These are phyloP conservation scores for Backusella mclennaniae DNA, from an alignment of 192 early-diverging fungal genomes.

Conservation along the genomic window DNA sequence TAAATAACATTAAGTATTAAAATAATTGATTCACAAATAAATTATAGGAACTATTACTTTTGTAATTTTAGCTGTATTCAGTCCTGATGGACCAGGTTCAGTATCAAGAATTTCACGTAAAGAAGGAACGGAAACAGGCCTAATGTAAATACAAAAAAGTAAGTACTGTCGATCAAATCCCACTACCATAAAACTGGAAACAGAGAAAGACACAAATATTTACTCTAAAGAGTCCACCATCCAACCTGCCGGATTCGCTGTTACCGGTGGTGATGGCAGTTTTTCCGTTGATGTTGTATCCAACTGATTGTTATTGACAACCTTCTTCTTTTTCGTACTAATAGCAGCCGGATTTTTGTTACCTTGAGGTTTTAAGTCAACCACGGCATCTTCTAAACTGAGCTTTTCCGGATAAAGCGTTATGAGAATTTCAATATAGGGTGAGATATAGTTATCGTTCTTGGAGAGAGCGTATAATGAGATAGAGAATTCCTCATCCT, in stretches of 20 bases:
- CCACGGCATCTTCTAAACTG: neutral
- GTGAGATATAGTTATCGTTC: constrained; percentile 25
- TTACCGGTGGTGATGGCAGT: neutral
- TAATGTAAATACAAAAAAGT: neutral
- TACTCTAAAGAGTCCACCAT: neutral
- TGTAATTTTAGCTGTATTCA: neutral
- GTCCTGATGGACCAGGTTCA: constrained; percentile 14
- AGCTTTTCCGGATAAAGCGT: neutral
- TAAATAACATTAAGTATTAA: neutral
- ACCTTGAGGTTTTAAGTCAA: neutral
- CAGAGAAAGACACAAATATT: neutral
- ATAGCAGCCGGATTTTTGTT: neutral
- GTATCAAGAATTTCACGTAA: constrained; percentile 44
- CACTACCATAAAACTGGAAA: too few relatives aligned
- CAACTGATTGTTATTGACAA: neutral
- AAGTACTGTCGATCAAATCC: too few relatives aligned
- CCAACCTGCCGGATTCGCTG: neutral
- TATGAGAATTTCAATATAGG: constrained; percentile 1
- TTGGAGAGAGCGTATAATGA: neutral
- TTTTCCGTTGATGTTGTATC: neutral
- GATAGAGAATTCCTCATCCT: neutral
- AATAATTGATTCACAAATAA: neutral
- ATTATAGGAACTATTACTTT: neutral
- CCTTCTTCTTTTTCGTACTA: neutral
- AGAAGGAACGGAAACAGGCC: constrained; percentile 22